Conservation (phyloP, 306 rosid species). For the Acacia acuminata region DNA sequence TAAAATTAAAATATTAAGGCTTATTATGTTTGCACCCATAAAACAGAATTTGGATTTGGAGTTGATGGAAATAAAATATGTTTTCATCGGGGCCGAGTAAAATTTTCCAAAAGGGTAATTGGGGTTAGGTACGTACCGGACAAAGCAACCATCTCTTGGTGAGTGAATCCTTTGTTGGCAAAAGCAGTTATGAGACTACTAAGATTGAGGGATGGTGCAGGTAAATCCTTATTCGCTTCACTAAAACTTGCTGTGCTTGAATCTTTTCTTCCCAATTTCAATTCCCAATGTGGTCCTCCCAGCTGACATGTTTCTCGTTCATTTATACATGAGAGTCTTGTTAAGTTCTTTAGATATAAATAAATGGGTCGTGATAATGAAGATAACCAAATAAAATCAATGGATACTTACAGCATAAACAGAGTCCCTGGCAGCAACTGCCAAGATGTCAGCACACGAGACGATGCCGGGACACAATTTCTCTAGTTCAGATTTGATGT, state of each 20-base stretch:
- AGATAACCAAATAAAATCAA: neutral
- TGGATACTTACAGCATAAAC: constrained; percentile 45
- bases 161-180: neutral
- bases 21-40: no score
- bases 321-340: no score
- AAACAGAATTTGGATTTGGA: no score
- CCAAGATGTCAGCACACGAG: constrained; percentile 67
- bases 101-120: neutral
- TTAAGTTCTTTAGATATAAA: no score
- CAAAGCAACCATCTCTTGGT: neutral
- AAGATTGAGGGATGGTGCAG: neutral
- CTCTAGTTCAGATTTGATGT: constrained; percentile 53
- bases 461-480: constrained; percentile 53
- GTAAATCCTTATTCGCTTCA: neutral
- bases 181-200: neutral
- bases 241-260: neutral
- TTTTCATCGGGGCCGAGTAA: no score
- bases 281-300: neutral
- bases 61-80: no score
- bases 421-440: constrained; percentile 61
- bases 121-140: neutral
- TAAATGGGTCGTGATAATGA: no score
- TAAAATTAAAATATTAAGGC: no score
- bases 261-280: neutral
- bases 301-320: neutral